Evolutionary conservation across 2,329 filamentous ascomycete genomes (phyloP), one percentile per base, ranked within the genome.

Genomic region (Colletotrichum trifolii): DNA sequence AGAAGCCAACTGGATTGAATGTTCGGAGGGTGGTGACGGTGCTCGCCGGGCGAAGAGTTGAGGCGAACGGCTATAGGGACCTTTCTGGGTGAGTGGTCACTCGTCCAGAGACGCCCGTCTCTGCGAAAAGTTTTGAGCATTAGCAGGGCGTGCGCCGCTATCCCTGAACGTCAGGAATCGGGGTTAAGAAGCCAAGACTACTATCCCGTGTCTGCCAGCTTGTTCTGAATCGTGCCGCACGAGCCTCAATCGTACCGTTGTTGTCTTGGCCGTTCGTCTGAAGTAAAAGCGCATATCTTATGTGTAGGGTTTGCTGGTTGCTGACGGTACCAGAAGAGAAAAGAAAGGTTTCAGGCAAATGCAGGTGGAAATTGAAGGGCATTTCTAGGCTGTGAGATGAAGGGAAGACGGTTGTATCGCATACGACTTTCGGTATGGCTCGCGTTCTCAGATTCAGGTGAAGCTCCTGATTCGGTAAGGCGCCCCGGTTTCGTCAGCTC

Each of bases 401-500:
- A 33, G 46, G 15, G 43, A 39, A 54, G 25, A 42, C 12, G 57
- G 57, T 56, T 53, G 62, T 62, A 56, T 25, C 39, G 38, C 33
- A 52, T 57, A 55, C 47, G 36, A 47, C 46, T 62, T 62, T 54
- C 12, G 62, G 58, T 33, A 62, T 65, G 58, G 62, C 52, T 69
- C 67, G 58, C 61, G 54, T 70, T 60, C 63, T 68, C 69, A 56
- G 68, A 68, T 70, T 70, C 69, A 70, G 69, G 69, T 70, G 68
- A 66, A 38, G 43, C 35, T 66, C n/a, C 46, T 48, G 48, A 64
- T 59, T 66, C 48, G 64, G 64, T n/a, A 63, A 64, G 54, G 54
- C 38, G 15, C 12, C 54, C 64, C 54, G 58, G 40, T 13, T 25
- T 12, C 15, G 25, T 15, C 47, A 40, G 50, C 58, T 62, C 33